Evolutionary conservation across 108 stramenopile species (phyloP).

Genomic region (Fragilariopsis cylindrus): DNA sequence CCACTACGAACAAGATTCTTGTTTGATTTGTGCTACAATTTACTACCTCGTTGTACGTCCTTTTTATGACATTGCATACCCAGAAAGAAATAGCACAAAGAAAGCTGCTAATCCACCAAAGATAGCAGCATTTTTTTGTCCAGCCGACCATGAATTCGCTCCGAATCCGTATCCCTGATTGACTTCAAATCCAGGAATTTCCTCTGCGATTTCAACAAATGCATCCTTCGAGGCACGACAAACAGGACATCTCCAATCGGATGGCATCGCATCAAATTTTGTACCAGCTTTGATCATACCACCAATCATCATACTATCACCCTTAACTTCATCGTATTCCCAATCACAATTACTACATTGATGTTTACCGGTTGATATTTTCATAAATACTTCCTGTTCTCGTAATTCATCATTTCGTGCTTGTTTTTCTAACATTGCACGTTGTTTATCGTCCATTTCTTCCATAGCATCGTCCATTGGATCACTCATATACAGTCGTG

Average conservation of each 20-base stretch:
- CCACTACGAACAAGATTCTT: not conserved
- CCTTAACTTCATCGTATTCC: constrained; percentile 85
- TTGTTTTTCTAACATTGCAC: constrained; percentile 56
- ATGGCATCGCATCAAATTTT: constrained; percentile 75
- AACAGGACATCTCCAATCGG: constrained; percentile 91
- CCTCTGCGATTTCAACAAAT: constrained; percentile 85
- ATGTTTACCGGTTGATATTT: constrained; percentile 77
- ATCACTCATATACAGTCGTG: constrained; percentile 17
- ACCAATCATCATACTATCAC: constrained; percentile 78
- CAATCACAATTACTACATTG: constrained; percentile 88
- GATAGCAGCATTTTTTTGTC: constrained; percentile 86
- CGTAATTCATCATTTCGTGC: constrained; percentile 72
- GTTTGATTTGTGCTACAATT: not conserved
- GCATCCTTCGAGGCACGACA: constrained; percentile 88
- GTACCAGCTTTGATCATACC: constrained; percentile 88
- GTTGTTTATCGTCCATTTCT: constrained; percentile 51
- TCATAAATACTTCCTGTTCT: constrained; percentile 92
- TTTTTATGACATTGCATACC: constrained; percentile 69
- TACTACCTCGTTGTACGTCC: not conserved
- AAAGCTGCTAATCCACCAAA: constrained; percentile 87
- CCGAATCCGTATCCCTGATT: constrained; percentile 95
- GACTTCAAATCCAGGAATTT: constrained; percentile 94
- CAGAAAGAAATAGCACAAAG: constrained; percentile 83
- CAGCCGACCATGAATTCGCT: constrained; percentile 84
- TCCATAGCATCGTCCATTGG: constrained; percentile 42